Base-by-base conservation (phyloP, 192 early-diverging fungal species). In the Rhizoclosmatium globosum region DNA sequence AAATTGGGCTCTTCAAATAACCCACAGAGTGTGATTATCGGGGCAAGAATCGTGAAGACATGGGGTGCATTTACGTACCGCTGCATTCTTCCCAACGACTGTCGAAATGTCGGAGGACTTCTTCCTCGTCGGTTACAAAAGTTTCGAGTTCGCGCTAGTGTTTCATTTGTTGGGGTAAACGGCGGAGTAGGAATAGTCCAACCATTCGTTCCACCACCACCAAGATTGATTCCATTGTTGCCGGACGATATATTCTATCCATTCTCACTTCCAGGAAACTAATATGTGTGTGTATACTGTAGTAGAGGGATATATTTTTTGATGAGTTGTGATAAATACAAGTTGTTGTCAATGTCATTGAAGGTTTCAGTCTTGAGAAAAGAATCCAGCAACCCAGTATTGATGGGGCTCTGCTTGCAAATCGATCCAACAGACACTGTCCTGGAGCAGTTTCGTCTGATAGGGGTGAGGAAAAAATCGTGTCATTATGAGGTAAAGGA, bases 341-440 rank as follows among this genome's bases (percentile, higher is more conserved):
- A 53, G 6, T 13, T 7, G 6, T 17, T 53, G 50, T 53, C 17
- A 13, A 53, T 53, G 6, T 13, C 50, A 53, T 53, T 7, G 50
- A 13, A 53, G 6, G 6, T 53, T 53, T 53, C 50, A 53, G 50
- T 53, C 50, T 53, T 53, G 50, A 21, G 57, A 67, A 74, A 83
- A 85, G 58, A 87, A 80, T n/a, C 83, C 77, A 45, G 82, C 71
- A 19, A 87, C 82, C 83, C 83, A 87, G 56, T 82, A 87, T 59
- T 81, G 47, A 47, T 74, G 70, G 45, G 88, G 85, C 47, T 86
- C 68, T 47, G 78, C 84, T 77, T 92, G 89, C 64, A 71, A 67
- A 77, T 95, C 94, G 23, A 94, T 83, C 94, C 94, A 95, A 70
- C 90, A 92, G 17, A 95, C 80, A 19, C 92, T 91, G 70, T 94